A percentile compares a stretch with the other conserved stretches of the same genome.
These are phyloP conservation scores for Dioscorea dumetorum DNA, from an alignment of 106 monocot species.

Conservation along the genomic window DNA sequence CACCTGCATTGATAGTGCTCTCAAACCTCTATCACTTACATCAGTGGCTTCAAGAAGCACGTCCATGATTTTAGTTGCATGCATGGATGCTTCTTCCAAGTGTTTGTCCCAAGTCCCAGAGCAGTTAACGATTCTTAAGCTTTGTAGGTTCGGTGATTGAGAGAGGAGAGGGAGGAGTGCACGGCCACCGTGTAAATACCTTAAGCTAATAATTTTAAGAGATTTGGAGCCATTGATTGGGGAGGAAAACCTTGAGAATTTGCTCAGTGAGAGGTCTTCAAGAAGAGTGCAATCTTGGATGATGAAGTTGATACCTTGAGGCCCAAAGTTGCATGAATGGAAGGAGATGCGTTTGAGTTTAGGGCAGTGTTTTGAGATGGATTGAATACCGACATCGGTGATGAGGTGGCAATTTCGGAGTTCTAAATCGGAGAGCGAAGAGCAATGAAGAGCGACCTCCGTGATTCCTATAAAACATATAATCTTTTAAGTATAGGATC, in stretches of 20 bases:
- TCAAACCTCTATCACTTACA: constrained; percentile 31
- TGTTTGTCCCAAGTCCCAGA: constrained; percentile 38
- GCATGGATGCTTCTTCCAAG: constrained; percentile 13
- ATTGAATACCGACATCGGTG: constrained; percentile 25
- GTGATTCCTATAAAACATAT: background rate
- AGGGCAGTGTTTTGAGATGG: constrained; percentile 17
- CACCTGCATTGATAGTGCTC: constrained; percentile 4
- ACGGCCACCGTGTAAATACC: constrained; percentile 39
- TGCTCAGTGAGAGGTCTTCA: constrained; percentile 36
- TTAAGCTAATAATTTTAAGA: constrained; percentile 26
- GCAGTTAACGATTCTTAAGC: constrained; percentile 35
- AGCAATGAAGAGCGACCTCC: constrained; percentile 21
- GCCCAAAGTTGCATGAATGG: constrained; percentile 30
- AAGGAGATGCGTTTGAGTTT: constrained; percentile 27
- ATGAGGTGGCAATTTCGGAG: constrained; percentile 32
- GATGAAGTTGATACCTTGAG: constrained; percentile 22
- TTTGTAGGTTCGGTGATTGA: constrained; percentile 16
- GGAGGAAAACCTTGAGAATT: background rate
- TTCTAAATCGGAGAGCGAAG: constrained; percentile 26
- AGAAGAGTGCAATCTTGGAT: constrained; percentile 14
- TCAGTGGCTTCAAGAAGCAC: constrained; percentile 38
- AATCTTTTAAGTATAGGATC: too few relatives aligned
- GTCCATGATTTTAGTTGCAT: constrained; percentile 15
- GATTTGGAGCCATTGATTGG: constrained; percentile 3
- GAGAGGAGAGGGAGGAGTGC: constrained; percentile 26